Base-by-base conservation (phyloP, 1,284 basidiomycete genomes). In the Ceratobasidium sp. region DNA sequence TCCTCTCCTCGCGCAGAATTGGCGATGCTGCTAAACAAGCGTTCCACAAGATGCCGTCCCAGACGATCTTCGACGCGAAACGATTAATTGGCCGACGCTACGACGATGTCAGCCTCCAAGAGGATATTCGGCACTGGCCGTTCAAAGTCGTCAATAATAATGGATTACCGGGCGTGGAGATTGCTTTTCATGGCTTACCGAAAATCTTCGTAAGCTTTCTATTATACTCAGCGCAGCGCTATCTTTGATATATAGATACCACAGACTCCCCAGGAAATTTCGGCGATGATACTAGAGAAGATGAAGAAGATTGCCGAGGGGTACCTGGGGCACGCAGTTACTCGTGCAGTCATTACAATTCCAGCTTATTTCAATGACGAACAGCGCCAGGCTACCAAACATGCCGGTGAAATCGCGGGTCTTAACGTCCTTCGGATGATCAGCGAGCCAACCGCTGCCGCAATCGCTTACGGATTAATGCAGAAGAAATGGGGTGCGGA, bases 361-460 rank as follows among this genome's bases (percentile, higher is more conserved):
- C 83, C 83, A 52, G 87, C 88, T 81, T 89, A 90, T 88, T 90
- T 90, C 87, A 88, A 88, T 84, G 87, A 88, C 85, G 87, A 87
- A 66, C 87, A 88, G 84, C 86, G 87, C 74, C 87, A 88, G 82
- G 87, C 87, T 52, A 88, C 87, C 83, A 88, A 88, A 85, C 87
- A 88, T 80, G 87, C 87, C 78, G 87, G 87, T 83, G 80, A 85
- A 77, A 88, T 88, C 80, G 84, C 87, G 50, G 87, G 87, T 76
- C 84, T 88, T 73, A 87, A 87, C 83, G 87, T 88, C 48, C 85
- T 88, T 82, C 87, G 87, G 78, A 88, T 88, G 83, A 87, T 88
- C 82, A 88, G 88, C 86, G 87, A 88, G 84, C 87, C 87, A 66
- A 88, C 87, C 80, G 87, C 87, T 68, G 87, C 87, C 79, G 87